Percentiles rank a stretch among this genome's conserved stretches.
phyloP scores from a whole-genome alignment of 2,329 filamentous ascomycete genomes.

The Epichloe sp. region DNA sequence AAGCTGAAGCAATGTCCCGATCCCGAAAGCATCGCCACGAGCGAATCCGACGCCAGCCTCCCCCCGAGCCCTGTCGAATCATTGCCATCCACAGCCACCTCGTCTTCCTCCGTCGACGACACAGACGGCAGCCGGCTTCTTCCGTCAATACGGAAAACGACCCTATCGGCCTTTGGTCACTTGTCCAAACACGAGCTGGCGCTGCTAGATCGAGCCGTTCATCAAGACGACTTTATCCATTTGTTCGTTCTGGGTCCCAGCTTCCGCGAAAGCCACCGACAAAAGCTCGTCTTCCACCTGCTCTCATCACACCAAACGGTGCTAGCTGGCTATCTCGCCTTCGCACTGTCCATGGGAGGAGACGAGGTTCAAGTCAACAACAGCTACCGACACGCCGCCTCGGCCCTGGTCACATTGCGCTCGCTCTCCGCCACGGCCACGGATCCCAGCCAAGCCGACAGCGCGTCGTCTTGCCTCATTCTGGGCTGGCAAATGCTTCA shows the following conservation, averaged over 20 bases:
- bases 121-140: background rate
- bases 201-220: conserved; percentile 7
- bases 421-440: conserved; percentile 4
- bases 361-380: conserved; percentile 1
- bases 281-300: conserved; percentile 9
- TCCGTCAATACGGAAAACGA: background rate
- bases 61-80: background rate
- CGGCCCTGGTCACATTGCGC: conserved; percentile 9
- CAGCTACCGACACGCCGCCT: conserved; percentile 9
- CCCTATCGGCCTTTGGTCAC: background rate
- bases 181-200: conserved; percentile 1
- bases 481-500: conserved; percentile 10
- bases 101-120: background rate
- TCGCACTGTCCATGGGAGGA: conserved; percentile 7
- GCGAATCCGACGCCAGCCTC: background rate
- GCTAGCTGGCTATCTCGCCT: conserved; percentile 9
- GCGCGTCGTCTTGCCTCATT: conserved; percentile 9
- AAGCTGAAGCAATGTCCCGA: background rate
- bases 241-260: conserved; percentile 11
- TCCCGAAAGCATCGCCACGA: background rate
- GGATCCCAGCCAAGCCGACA: conserved; percentile 1
- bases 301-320: conserved; percentile 4
- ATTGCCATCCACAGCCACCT: background rate
- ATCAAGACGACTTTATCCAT: conserved; percentile 8
- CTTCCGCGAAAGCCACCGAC: conserved; percentile 10